Evolutionary conservation across 1,284 basidiomycete species (phyloP), one percentile per base, ranked within the genome.

Genomic region (Puccinia coronata): DNA sequence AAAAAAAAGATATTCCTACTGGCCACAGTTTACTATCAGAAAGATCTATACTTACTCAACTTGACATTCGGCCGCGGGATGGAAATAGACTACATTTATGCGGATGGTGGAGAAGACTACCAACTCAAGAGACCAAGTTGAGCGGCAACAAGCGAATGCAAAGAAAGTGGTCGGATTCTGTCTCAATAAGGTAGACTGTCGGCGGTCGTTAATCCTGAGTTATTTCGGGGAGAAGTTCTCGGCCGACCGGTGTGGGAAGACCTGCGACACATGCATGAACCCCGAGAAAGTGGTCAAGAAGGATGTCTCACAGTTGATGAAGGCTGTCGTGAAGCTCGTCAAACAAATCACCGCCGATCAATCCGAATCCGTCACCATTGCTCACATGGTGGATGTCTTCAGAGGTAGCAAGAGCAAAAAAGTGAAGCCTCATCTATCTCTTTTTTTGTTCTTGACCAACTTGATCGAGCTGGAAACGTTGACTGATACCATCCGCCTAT

Each of bases 151-250:
- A 67, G 88, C 89, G 31, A 89, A 89, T 41, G 86, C 93, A 41
- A 85, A 87, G 4, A 88, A 88, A n/a, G 90, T 93, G 59, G 88
- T 92, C 18, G 87, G 90, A 75, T 99, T 92, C 86, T 96, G 93
- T 86, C 86, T 88, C 80, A 95, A 98, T 86, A 89, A 90, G 81
- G 90, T 91, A 51, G 93, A 94, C 83, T 99, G 96, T 85, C 91
- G 97, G 12, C 91, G 97, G 0, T 89, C 90, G 2, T 93, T 94
- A 84, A 89, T 99, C 25, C 89, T 99, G 61, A 89, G 89, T 53
- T 92, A 93, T 85, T 91, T 90, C 84, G 84, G 84, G 82, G 92
- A 94, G 85, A 88, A 51, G 55, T 92, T 93, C 84, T 88, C 90
- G 80, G 84, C 87, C 43, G 86, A 85, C 14, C 82, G 88, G 41